Conservation (phyloP, 73 alveolate species). For the Urostyla sp. region DNA sequence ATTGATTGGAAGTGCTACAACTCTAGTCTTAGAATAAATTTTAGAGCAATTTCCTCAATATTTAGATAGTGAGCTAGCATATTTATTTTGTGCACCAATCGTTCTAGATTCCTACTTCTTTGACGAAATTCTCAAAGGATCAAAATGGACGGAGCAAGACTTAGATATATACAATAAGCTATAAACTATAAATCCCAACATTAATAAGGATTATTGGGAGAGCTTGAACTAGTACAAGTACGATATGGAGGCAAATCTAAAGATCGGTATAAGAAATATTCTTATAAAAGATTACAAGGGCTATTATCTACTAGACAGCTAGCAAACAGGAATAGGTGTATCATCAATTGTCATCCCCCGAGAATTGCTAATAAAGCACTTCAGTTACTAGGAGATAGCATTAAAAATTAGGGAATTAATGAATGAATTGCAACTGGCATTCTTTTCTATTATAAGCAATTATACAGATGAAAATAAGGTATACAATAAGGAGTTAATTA, state of each 20-base stretch:
- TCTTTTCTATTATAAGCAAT: conserved; percentile 6
- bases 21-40: conserved; percentile 16
- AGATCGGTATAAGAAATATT: conserved; percentile 7
- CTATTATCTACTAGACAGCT: not conserved
- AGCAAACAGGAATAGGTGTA: conserved; percentile 15
- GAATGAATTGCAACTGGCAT: conserved; percentile 7
- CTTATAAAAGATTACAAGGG: conserved; percentile 38
- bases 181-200: not conserved
- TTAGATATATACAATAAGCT: conserved; percentile 8
- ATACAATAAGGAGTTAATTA: conserved; percentile 10
- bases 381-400: not conserved
- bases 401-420: not conserved
- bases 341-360: conserved; percentile 29
- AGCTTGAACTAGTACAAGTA: not conserved
- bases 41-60: not conserved
- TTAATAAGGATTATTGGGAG: conserved; percentile 32
- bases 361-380: not conserved
- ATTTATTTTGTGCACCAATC: conserved; percentile 26
- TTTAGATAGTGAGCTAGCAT: conserved; percentile 29
- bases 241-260: conserved; percentile 16
- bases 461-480: not conserved
- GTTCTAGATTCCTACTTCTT: conserved; percentile 47
- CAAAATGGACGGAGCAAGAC: conserved; percentile 55
- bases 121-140: conserved; percentile 9
- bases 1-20: conserved; percentile 52